These are phyloP conservation scores for Bretziella fagacearum DNA, from an alignment of 2,329 filamentous ascomycete species.

Conservation along the genomic window DNA sequence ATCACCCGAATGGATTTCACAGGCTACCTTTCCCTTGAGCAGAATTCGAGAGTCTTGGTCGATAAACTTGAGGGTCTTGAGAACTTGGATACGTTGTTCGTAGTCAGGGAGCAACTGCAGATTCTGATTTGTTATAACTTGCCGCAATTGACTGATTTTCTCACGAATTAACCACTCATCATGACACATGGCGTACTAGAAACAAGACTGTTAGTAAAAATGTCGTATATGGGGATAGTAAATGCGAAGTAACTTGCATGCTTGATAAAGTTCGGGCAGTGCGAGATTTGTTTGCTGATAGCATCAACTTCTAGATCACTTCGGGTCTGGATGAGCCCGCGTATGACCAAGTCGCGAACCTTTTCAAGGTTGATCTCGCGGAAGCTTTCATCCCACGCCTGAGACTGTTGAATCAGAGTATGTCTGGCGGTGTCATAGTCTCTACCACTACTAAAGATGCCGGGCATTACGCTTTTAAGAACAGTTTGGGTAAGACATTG, in stretches of 20 bases:
- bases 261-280: constrained; percentile 67
- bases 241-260: constrained; percentile 47
- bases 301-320: constrained; percentile 43
- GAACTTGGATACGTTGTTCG: constrained; percentile 79
- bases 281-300: constrained; percentile 46
- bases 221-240: background rate
- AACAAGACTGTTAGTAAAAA: background rate
- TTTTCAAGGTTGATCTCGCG: constrained; percentile 68
- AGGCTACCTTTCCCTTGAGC: constrained; percentile 95
- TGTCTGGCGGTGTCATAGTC: constrained; percentile 40
- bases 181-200: constrained; percentile 81
- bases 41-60: constrained; percentile 76
- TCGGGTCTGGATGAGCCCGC: constrained; percentile 62
- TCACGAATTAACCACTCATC: constrained; percentile 94
- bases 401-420: constrained; percentile 58
- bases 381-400: constrained; percentile 37
- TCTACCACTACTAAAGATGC: constrained; percentile 39
- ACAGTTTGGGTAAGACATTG: constrained; percentile 67
- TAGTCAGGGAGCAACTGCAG: constrained; percentile 92
- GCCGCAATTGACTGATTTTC: constrained; percentile 73
- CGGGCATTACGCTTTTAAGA: constrained; percentile 40
- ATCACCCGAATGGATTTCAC: constrained; percentile 93
- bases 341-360: constrained; percentile 66
- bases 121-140: constrained; percentile 89
- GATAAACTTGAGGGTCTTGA: constrained; percentile 84